Conservation (phyloP, 2,329 filamentous ascomycete genomes). For the Colletotrichum cereale region DNA sequence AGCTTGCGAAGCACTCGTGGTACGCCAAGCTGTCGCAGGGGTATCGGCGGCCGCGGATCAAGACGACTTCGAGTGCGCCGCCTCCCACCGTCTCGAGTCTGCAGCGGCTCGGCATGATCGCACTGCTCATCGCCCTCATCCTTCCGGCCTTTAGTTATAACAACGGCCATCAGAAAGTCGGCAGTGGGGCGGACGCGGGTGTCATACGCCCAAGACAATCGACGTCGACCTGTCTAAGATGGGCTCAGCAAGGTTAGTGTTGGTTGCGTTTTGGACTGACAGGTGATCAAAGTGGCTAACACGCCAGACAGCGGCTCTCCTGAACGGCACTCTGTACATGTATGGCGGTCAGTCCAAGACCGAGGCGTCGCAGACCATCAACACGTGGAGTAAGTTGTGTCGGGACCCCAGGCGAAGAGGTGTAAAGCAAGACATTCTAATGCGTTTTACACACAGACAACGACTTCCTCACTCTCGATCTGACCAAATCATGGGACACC, state of each 20-base stretch:
- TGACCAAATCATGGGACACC: conserved; percentile 79
- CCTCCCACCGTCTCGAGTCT: conserved; percentile 56
- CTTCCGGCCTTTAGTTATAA: conserved; percentile 61
- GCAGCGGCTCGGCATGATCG: conserved; percentile 61
- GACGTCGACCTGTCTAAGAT: conserved; percentile 66
- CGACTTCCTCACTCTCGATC: conserved; percentile 78
- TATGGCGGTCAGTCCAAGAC: conserved; percentile 78
- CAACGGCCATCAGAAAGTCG: conserved; percentile 54
- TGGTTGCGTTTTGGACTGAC: background rate
- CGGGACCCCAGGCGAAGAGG: background rate
- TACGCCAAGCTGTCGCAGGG: conserved; percentile 57
- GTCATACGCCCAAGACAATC: conserved; percentile 50
- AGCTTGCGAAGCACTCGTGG: conserved; percentile 50
- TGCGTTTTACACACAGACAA: conserved; percentile 63
- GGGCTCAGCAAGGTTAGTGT: conserved; percentile 71
- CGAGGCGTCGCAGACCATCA: conserved; percentile 65
- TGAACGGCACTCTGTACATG: conserved; percentile 82
- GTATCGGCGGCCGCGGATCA: conserved; percentile 56
- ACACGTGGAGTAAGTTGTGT: conserved; percentile 75
- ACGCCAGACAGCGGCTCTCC: conserved; percentile 66
- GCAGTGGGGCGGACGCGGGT: conserved; percentile 62
- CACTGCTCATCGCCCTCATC: conserved; percentile 63
- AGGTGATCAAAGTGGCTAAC: background rate
- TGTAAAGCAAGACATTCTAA: background rate
- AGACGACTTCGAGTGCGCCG: conserved; percentile 57